A percentile compares a stretch with the other conserved stretches of the same genome.
Evolutionary conservation across 805 yeast species (phyloP).

Genomic region (Kodamaea laetipori): DNA sequence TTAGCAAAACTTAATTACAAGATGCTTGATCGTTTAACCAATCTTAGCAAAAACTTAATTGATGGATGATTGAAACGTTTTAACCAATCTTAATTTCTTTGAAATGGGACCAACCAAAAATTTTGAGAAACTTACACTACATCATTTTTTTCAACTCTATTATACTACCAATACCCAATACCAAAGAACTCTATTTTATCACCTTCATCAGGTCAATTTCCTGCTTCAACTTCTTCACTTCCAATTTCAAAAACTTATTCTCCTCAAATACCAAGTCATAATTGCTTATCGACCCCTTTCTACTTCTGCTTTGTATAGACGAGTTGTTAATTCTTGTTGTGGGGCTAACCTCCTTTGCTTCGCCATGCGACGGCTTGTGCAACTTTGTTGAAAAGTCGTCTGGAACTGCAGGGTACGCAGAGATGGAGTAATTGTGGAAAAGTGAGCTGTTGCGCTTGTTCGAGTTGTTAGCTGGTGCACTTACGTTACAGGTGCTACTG

Average conservation of each 20-base stretch:
- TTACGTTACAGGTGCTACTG: not conserved
- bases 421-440: slow-evolving; percentile 14
- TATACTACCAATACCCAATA: not conserved
- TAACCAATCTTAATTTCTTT: no score
- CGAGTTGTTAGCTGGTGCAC: slow-evolving; percentile 1
- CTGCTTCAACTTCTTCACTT: slow-evolving; percentile 15
- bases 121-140: no score
- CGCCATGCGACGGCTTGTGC: slow-evolving; percentile 5
- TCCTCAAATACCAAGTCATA: slow-evolving; percentile 17
- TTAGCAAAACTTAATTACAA: no score
- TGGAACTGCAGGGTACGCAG: slow-evolving; percentile 1
- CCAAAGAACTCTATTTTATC: not conserved
- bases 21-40: no score
- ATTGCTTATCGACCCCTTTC: slow-evolving; percentile 13
- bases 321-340: slow-evolving; percentile 6
- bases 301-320: slow-evolving; percentile 10
- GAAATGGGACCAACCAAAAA: no score
- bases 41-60: no score
- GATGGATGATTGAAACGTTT: no score
- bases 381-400: slow-evolving; percentile 14
- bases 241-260: slow-evolving; percentile 15
- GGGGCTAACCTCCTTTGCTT: slow-evolving; percentile 14
- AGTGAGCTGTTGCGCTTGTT: slow-evolving; percentile 18
- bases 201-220: slow-evolving; percentile 13
- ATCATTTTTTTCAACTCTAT: not conserved